Evolutionary conservation across 192 early-diverging fungal genomes (phyloP), one percentile per base, ranked within the genome.

Genomic region (Phycomyces blakesleeanus): DNA sequence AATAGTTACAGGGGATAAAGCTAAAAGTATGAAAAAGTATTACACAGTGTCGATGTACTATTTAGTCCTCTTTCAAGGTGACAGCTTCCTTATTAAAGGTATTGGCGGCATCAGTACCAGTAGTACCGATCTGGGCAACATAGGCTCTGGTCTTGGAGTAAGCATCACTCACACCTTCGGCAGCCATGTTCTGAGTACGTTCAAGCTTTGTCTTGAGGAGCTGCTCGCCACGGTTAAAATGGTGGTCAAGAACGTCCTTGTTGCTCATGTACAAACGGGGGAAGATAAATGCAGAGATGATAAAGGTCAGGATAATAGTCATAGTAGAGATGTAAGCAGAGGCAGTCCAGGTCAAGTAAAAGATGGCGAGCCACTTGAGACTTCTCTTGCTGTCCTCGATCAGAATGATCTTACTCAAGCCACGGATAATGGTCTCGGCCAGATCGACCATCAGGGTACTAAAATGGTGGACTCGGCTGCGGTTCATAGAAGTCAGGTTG

Each of bases 31-130:
- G 40, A 41, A 10, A 47, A 12, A 18, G 15, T 47, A 47, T 47
- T n/a, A n/a, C n/a, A n/a, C n/a, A 12, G 44, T 14, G 11, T 3
- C 29, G 7, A 47, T 47, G 11, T n/a, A 3, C 44, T 47, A 41
- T 55, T 63, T 44, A 69, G 3, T 69, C 50, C 2, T 63, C 49
- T 37, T 63, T 69, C 7, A 51, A 3, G 15, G 59, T 47, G n/a
- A 63, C 55, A 29, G 61, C 58, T 6, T 52, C 54, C 5, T 42
- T 42, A 12, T 56, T 42, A 37, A 69, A 14, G 12, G 61, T 69
- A 14, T 69, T 69, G 20, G 55, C 57, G 12, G 68, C 68, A 63
- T 69, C 61, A 12, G 68, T 69, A 11, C 50, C 61, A 53, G 61
- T 59, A 44, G 67, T 69, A 52, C 68, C 61, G 37, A 50, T 21